Base-by-base conservation (phyloP, 768 basidiomycete species). In the Rossbeevera mucosa region DNA sequence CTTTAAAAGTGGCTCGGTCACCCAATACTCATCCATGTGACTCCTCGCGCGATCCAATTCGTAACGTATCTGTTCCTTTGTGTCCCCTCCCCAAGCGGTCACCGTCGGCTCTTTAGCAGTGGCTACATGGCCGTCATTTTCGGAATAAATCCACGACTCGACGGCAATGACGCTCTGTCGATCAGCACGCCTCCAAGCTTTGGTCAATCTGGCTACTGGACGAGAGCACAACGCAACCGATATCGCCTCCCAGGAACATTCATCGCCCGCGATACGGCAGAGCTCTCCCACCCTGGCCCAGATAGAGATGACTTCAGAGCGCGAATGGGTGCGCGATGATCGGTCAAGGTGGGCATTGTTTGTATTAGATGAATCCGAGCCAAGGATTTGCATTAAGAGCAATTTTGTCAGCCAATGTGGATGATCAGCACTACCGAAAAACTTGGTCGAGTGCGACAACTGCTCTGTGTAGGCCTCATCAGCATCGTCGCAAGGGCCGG, bases 331-430 rank as follows among this genome's bases (percentile, higher is more conserved):
- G 14, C 80, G 80, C 16, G 82, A 79, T 0, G 78, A 76, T 48
- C 70, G 65, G 22, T 72, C 73, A 12, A 63, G 59, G 7, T 55
- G 60, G 14, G 55, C 43, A 50, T 54, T 57, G 48, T 65, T 62
- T 21, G 64, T 57, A 49, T 60, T 67, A 7, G 76, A 71, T 2
- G 77, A 74, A 59, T 87, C 86, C 0, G 77, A 75, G 22, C 80
- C 82, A 12, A 91, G 75, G 12, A 91, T 78, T 63, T 90, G 88
- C 41, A 84, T 65, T 2, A 93, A 66, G 6, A 92, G 69, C 4
- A 88, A 67, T 59, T 80, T 84, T 13, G 91, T 92, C 38, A 92
- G 71, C 89, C 90, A 93, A 64, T 93, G 86, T 2, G 88, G 87
- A 40, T 74, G 75, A 5, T 82, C 81, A 25, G 87, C 84, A 52